Percentiles rank a stretch among this genome's conserved stretches.
These are phyloP conservation scores for Solanum paucissectum DNA, from an alignment of 257 asterid genomes.

Conservation along the genomic window DNA sequence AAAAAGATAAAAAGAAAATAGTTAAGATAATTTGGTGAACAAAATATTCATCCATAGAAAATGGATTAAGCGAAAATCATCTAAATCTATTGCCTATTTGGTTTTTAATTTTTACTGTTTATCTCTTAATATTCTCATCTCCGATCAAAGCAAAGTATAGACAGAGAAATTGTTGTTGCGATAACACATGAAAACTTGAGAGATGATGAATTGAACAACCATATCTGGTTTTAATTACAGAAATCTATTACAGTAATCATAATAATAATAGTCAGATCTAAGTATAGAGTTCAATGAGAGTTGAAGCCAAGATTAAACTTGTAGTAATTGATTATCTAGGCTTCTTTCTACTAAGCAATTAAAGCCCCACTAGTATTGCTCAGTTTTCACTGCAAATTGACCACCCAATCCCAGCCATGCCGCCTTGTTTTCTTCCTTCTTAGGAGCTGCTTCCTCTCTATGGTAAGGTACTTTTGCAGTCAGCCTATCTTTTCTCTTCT, in stretches of 20 bases:
- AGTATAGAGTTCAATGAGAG: neutral
- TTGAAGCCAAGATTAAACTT: neutral
- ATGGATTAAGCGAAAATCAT: neutral
- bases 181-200: neutral
- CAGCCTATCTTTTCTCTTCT: conserved; percentile 37
- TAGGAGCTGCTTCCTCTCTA: neutral
- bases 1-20: neutral
- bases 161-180: neutral
- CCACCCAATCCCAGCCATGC: conserved; percentile 26
- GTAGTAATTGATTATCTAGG: neutral
- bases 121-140: neutral
- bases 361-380: neutral
- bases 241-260: neutral
- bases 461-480: conserved; percentile 25
- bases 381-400: conserved; percentile 13
- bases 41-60: neutral
- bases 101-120: neutral
- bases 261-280: neutral
- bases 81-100: neutral
- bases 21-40: neutral
- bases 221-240: neutral
- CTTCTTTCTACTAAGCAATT: neutral
- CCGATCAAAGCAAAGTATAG: neutral
- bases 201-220: neutral
- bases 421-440: conserved; percentile 10